Conservation (phyloP, 106 monocot species). For the Allium cepa region DNA sequence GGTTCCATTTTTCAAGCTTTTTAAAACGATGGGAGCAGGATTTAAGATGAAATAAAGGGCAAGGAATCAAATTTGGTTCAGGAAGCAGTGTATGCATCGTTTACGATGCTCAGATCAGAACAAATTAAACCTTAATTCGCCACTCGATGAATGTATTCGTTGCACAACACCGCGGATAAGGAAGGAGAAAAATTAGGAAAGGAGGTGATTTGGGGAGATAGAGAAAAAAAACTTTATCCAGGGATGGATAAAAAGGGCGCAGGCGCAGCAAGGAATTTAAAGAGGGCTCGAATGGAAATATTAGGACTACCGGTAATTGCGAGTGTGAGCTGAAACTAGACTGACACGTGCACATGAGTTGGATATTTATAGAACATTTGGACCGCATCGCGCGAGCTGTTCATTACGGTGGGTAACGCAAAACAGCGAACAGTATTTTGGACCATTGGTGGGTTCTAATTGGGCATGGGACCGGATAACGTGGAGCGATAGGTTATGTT, state of each 20-base stretch:
- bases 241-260: background rate
- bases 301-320: background rate
- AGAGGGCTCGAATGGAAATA: background rate
- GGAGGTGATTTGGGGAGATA: background rate
- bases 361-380: background rate
- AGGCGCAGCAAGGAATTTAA: background rate
- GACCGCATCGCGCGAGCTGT: background rate
- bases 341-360: background rate
- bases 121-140: background rate
- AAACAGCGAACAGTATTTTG: background rate
- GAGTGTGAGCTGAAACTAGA: background rate
- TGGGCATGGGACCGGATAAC: no score
- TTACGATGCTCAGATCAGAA: slow-evolving; percentile 10
- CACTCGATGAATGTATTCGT: background rate
- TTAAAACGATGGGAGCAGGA: slow-evolving; percentile 46
- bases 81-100: slow-evolving; percentile 28
- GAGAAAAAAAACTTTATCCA: background rate
- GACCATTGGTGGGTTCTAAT: background rate
- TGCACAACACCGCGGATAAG: background rate
- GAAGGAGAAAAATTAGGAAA: background rate
- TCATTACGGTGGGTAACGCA: background rate
- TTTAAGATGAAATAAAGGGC: slow-evolving; percentile 17
- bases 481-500: no score
- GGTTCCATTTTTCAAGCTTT: slow-evolving; percentile 43
- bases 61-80: slow-evolving; percentile 6